phyloP scores from a whole-genome alignment of 495 filamentous ascomycete species.

The Hyaloscypha hepaticicola region DNA sequence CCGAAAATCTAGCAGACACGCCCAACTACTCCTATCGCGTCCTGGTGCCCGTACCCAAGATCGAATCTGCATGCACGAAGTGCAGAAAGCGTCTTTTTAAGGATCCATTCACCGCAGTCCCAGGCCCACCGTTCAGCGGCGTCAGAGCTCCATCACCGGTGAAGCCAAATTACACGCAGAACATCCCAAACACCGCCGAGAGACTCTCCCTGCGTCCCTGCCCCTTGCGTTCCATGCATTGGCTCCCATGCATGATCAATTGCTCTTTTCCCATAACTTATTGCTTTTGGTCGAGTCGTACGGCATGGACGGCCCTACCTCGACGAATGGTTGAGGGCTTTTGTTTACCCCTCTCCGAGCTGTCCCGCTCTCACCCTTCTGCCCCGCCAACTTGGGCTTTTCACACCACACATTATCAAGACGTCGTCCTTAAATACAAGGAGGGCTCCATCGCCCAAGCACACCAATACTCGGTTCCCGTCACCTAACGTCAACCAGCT shows the following conservation, averaged over 20 bases:
- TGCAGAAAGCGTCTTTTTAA: background rate
- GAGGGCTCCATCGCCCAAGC: constrained; percentile 28
- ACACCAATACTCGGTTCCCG: constrained; percentile 1
- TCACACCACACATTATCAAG: constrained; percentile 16
- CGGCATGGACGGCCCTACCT: constrained; percentile 18
- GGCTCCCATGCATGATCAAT: constrained; percentile 9
- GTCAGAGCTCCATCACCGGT: background rate
- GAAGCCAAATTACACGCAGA: background rate
- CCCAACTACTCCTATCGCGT: background rate
- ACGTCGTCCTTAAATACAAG: constrained; percentile 32
- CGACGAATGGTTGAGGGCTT: constrained; percentile 14
- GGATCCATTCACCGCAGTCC: background rate
- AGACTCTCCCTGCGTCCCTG: background rate
- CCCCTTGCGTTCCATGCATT: constrained; percentile 6
- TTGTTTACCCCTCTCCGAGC: constrained; percentile 8
- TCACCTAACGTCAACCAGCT: constrained; percentile 11
- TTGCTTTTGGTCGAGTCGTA: constrained; percentile 6
- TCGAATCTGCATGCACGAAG: background rate
- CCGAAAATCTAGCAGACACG: constrained; percentile 16
- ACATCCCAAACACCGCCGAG: background rate
- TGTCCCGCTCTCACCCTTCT: constrained; percentile 1
- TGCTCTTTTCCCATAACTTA: background rate
- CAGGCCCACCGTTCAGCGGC: background rate
- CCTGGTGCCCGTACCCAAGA: background rate
- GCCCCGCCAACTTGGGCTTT: constrained; percentile 32